Conservation (phyloP, 331 rosid species). For the Malus hybrid region DNA sequence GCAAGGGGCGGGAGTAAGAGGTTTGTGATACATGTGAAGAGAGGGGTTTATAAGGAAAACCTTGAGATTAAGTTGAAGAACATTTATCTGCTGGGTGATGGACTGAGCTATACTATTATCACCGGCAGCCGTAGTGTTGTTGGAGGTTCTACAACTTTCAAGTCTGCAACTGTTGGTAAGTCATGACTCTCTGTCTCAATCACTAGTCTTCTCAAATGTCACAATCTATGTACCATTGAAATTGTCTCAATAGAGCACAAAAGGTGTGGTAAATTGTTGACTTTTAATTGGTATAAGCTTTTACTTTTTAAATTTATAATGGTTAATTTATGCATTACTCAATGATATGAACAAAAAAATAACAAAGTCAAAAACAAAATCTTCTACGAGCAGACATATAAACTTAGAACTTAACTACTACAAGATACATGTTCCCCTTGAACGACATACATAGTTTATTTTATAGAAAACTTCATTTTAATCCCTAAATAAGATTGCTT, state of each 20-base stretch:
- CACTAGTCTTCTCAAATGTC: not conserved
- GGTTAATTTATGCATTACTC: too few species aligned
- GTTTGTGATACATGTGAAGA: conserved; percentile 41
- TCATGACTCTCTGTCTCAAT: not conserved
- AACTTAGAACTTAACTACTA: not conserved
- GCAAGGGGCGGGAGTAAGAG: conserved; percentile 31
- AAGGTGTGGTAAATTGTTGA: not conserved
- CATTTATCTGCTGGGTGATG: conserved; percentile 42
- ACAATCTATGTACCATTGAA: not conserved
- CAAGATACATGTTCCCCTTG: not conserved
- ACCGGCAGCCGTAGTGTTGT: conserved; percentile 55
- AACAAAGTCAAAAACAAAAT: too few species aligned
- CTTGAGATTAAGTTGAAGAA: conserved; percentile 41
- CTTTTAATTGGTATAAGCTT: not conserved
- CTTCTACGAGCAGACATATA: not conserved
- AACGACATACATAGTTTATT: too few species aligned
- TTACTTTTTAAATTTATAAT: too few species aligned
- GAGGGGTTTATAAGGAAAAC: conserved; percentile 43
- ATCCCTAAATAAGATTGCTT: too few species aligned
- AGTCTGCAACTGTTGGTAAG: conserved; percentile 57
- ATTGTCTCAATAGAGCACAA: not conserved
- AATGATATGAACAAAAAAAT: too few species aligned
- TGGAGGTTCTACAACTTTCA: conserved; percentile 54
- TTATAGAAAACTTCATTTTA: too few species aligned
- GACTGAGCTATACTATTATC: conserved; percentile 33